Evolutionary conservation across 2,329 filamentous ascomycete genomes (phyloP).

Genomic region (Nigrospora sphaerica): DNA sequence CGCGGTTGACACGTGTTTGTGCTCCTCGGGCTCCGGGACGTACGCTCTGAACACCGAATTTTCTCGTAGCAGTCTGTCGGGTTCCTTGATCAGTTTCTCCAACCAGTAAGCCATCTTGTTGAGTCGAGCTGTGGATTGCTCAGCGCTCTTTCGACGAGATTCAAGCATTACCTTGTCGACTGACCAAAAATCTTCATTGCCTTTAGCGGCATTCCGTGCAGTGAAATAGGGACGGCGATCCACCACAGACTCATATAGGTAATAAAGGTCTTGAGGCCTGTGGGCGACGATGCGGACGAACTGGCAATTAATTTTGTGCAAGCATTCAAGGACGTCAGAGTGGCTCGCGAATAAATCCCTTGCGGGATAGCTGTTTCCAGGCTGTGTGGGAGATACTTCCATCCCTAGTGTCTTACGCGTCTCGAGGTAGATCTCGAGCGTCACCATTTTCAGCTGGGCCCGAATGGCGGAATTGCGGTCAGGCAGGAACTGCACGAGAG

Average conservation of each 20-base stretch:
- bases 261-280: not conserved
- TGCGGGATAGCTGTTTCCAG: constrained; percentile 22
- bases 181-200: constrained; percentile 7
- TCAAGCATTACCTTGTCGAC: constrained; percentile 10
- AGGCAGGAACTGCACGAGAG: constrained; percentile 28
- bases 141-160: constrained; percentile 5
- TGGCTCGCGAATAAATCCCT: constrained; percentile 24
- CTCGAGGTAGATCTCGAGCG: constrained; percentile 31
- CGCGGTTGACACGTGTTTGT: not conserved
- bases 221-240: constrained; percentile 13
- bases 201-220: constrained; percentile 4
- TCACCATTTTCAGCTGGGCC: constrained; percentile 31
- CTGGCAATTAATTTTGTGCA: constrained; percentile 26
- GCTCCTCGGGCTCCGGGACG: not conserved
- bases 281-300: constrained; percentile 27
- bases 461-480: constrained; percentile 7
- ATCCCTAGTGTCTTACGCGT: constrained; percentile 3
- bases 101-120: constrained; percentile 5
- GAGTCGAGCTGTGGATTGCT: constrained; percentile 6
- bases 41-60: not conserved
- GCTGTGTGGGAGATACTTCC: not conserved
- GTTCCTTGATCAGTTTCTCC: not conserved
- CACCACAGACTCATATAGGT: constrained; percentile 8
- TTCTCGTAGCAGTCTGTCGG: not conserved
- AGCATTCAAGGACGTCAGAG: constrained; percentile 20